phyloP scores from a whole-genome alignment of 345 rosid species.

The Adansonia digitata region DNA sequence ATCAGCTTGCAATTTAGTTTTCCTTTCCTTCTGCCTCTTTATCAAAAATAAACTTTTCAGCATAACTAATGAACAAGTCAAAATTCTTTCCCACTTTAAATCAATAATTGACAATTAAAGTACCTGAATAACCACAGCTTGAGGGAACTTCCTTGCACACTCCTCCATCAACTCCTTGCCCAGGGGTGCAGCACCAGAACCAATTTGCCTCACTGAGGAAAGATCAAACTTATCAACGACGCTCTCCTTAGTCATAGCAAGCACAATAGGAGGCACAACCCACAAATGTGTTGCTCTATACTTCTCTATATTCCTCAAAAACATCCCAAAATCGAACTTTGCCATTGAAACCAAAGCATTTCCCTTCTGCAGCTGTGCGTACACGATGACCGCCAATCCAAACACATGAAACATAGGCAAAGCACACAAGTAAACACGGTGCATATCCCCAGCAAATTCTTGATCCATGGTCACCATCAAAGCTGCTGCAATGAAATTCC shows the following conservation, averaged over 20 bases:
- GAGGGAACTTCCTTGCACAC: constrained; percentile 56
- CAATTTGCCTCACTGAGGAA: constrained; percentile 60
- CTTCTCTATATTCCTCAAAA: constrained; percentile 52
- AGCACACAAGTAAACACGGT: constrained; percentile 50
- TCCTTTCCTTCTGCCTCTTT: not conserved
- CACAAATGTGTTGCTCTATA: constrained; percentile 63
- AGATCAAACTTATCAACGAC: constrained; percentile 55
- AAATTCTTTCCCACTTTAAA: not conserved
- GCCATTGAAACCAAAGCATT: constrained; percentile 56
- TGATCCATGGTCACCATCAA: constrained; percentile 43
- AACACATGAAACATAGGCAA: constrained; percentile 94
- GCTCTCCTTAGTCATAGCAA: constrained; percentile 71
- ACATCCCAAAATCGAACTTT: constrained; percentile 54
- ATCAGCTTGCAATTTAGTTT: not conserved
- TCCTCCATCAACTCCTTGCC: constrained; percentile 88
- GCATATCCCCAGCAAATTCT: constrained; percentile 46
- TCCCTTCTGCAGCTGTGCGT: constrained; percentile 61
- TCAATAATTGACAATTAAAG: not conserved
- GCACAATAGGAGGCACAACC: constrained; percentile 83
- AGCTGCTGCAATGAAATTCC: constrained; percentile 71
- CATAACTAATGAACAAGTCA: not conserved
- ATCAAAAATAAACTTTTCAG: not conserved
- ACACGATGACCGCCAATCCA: constrained; percentile 49
- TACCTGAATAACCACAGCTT: constrained; percentile 59
- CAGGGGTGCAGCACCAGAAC: constrained; percentile 86